Evolutionary conservation across 2,329 filamentous ascomycete genomes (phyloP).

Genomic region (Curvularia lunata): DNA sequence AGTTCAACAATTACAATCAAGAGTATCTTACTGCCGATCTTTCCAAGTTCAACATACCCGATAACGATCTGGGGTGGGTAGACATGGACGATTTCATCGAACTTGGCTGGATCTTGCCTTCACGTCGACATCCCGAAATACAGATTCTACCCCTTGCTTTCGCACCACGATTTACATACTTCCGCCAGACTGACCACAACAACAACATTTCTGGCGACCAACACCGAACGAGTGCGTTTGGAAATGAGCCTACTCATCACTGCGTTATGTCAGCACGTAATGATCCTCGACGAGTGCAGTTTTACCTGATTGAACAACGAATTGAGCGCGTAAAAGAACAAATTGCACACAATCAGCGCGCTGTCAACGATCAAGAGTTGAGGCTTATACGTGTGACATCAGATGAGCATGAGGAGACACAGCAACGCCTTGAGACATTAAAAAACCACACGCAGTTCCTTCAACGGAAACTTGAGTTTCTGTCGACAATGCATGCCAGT

Average conservation of each 20-base stretch:
- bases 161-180: constrained; percentile 95
- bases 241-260: constrained; percentile 88
- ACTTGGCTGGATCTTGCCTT: constrained; percentile 92
- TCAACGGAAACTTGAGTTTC: constrained; percentile 64
- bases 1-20: constrained; percentile 61
- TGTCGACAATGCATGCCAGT: constrained; percentile 64
- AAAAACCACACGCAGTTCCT: constrained; percentile 64
- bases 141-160: constrained; percentile 92
- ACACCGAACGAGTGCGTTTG: constrained; percentile 85
- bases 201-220: constrained; percentile 80
- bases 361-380: constrained; percentile 77
- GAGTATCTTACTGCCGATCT: constrained; percentile 64
- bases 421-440: constrained; percentile 62
- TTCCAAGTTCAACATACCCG: constrained; percentile 91
- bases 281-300: constrained; percentile 87
- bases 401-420: constrained; percentile 59
- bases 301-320: constrained; percentile 80
- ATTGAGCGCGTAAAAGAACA: constrained; percentile 80
- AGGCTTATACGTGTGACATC: constrained; percentile 62
- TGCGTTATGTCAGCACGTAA: constrained; percentile 82
- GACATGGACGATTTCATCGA: constrained; percentile 99
- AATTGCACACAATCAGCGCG: constrained; percentile 73
- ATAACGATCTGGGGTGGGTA: constrained; percentile 95
- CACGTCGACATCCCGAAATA: constrained; percentile 87
- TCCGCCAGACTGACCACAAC: constrained; percentile 92